A percentile compares a stretch with the other conserved stretches of the same genome.
phyloP scores from a whole-genome alignment of 768 basidiomycete genomes.

The Boletus rex-veris region DNA sequence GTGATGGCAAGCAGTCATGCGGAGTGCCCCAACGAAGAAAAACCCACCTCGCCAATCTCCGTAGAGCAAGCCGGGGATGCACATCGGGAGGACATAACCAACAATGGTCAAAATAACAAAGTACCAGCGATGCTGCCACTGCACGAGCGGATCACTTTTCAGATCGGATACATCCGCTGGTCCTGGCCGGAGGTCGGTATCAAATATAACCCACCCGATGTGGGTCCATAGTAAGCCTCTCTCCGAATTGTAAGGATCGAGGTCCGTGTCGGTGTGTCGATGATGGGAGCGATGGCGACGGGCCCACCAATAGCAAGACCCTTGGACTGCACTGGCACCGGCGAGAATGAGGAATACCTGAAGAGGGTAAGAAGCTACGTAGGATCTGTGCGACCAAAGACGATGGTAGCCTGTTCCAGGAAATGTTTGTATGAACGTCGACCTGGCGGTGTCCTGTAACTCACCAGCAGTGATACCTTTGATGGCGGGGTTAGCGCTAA shows the following conservation, averaged over 20 bases:
- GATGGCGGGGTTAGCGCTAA: constrained; percentile 10
- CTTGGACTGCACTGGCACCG: constrained; percentile 81
- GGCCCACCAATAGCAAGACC: constrained; percentile 87
- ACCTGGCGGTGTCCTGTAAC: neutral
- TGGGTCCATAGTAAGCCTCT: constrained; percentile 79
- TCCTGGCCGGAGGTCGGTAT: constrained; percentile 68
- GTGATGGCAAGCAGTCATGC: constrained; percentile 78
- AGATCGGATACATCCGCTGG: constrained; percentile 72
- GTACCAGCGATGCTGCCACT: constrained; percentile 78
- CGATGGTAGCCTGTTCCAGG: constrained; percentile 65
- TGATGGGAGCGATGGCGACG: constrained; percentile 81
- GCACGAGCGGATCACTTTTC: constrained; percentile 61
- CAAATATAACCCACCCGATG: constrained; percentile 82
- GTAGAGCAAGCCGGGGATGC: constrained; percentile 69
- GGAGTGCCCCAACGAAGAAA: constrained; percentile 69
- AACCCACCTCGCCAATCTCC: constrained; percentile 76
- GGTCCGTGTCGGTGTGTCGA: constrained; percentile 81
- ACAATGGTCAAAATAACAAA: constrained; percentile 58
- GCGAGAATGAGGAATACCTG: constrained; percentile 68
- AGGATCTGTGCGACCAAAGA: constrained; percentile 83
- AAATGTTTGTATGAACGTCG: constrained; percentile 1
- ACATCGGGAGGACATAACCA: constrained; percentile 66
- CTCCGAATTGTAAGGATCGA: constrained; percentile 80
- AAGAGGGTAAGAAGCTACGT: constrained; percentile 69
- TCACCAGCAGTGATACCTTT: constrained; percentile 51